phyloP scores from a whole-genome alignment of 2,329 filamentous ascomycete genomes.

The Endocalyx cinctus region DNA sequence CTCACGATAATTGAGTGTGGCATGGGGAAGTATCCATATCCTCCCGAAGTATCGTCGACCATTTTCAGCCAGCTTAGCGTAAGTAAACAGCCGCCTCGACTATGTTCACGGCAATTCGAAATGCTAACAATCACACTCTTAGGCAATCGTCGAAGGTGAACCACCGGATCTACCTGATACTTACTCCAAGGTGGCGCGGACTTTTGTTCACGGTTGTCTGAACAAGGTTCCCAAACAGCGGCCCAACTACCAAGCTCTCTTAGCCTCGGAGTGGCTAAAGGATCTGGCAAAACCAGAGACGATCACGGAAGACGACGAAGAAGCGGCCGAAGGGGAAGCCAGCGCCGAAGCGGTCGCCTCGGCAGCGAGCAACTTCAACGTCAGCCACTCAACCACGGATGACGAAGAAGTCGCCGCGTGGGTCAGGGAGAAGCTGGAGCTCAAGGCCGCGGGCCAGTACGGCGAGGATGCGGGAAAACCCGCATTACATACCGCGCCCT shows the following conservation, averaged over 20 bases:
- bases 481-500: conserved; percentile 79
- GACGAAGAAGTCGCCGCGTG: conserved; percentile 84
- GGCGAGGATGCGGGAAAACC: conserved; percentile 57
- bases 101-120: too few relatives aligned
- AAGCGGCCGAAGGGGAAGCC: conserved; percentile 26
- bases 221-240: conserved; percentile 89
- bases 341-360: conserved; percentile 37
- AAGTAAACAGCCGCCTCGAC: conserved; percentile 45
- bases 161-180: conserved; percentile 80
- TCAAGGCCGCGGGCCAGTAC: conserved; percentile 53
- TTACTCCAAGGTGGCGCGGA: conserved; percentile 74
- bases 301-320: conserved; percentile 32
- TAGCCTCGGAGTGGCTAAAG: conserved; percentile 85
- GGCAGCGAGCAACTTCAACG: conserved; percentile 39
- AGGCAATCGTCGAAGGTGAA: conserved; percentile 98
- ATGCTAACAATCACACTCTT: too few relatives aligned
- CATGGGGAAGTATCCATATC: conserved; percentile 90
- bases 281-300: conserved; percentile 65
- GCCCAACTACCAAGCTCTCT: conserved; percentile 88
- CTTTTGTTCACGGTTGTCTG: conserved; percentile 85
- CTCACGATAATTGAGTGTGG: conserved; percentile 95
- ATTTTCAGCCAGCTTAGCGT: conserved; percentile 97
- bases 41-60: conserved; percentile 94
- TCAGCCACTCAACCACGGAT: conserved; percentile 45
- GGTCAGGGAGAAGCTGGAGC: conserved; percentile 69